Evolutionary conservation across 805 yeast species (phyloP).

Genomic region (Saturnispora mendoncae): DNA sequence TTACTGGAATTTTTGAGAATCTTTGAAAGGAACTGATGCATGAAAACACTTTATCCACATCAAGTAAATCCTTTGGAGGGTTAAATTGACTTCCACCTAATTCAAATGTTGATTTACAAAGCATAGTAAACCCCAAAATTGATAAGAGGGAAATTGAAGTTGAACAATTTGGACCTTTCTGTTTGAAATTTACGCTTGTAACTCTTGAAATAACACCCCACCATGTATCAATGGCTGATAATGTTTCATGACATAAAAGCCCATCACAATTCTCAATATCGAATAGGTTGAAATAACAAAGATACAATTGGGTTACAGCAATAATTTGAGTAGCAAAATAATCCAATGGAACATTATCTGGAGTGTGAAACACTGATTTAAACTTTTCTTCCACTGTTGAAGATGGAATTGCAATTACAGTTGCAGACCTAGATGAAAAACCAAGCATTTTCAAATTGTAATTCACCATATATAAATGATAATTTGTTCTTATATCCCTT

Average conservation of each 20-base stretch:
- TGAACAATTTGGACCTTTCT: slow-evolving; percentile 16
- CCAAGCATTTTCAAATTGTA: slow-evolving; percentile 66
- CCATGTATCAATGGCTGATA: slow-evolving; percentile 65
- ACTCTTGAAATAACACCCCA: slow-evolving; percentile 49
- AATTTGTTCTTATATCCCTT: slow-evolving; percentile 39
- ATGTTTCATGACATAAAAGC: slow-evolving; percentile 68
- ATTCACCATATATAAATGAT: slow-evolving; percentile 59
- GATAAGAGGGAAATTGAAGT: slow-evolving; percentile 57
- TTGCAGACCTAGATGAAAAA: slow-evolving; percentile 80
- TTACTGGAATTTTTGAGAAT: slow-evolving; percentile 14
- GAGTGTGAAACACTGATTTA: slow-evolving; percentile 59
- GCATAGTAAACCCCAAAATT: slow-evolving; percentile 64
- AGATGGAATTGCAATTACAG: slow-evolving; percentile 60
- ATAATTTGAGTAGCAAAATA: slow-evolving; percentile 72
- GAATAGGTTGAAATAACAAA: slow-evolving; percentile 69
- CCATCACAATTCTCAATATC: slow-evolving; percentile 75
- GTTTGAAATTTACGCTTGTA: slow-evolving; percentile 20
- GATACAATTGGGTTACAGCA: slow-evolving; percentile 61
- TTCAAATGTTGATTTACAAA: slow-evolving; percentile 57
- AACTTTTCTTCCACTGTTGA: slow-evolving; percentile 79
- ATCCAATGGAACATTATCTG: slow-evolving; percentile 41
- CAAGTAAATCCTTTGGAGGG: slow-evolving; percentile 78
- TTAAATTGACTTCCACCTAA: slow-evolving; percentile 38
- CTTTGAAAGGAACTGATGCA: slow-evolving; percentile 75
- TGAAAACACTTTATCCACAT: slow-evolving; percentile 55